Evolutionary conservation across 2,329 filamentous ascomycete species (phyloP), one percentile per base, ranked within the genome.

Genomic region (Colletotrichum sp.): DNA sequence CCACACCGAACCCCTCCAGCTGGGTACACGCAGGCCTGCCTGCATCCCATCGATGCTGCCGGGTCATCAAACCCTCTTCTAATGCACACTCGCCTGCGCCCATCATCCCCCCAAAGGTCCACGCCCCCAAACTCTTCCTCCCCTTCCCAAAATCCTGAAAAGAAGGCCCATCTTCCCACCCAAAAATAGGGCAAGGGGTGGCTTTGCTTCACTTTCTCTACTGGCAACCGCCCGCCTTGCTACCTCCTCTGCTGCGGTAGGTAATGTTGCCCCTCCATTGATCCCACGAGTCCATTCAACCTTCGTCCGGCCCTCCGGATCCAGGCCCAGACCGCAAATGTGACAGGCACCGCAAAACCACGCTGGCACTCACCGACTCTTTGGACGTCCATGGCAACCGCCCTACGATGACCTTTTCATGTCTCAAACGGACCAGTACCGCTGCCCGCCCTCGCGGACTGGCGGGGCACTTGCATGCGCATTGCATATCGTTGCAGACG

Each of bases 401-500:
- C 74, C 65, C 65, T 76, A 43, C 58, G 70, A 62, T 48, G 16
- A 25, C n/a, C 28, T 67, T 32, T 58, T 9, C 30, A 32, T 48
- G 43, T 52, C n/a, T 65, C 27, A 48, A 48, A 25, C 70, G 28
- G 18, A 22, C 60, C 67, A 48, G 52, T 48, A 52, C 43, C 43
- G 43, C 43, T 52, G 43, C 43, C 72, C 62, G 56, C 34, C 36
- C n/a, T 60, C 48, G 55, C 70, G 66, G 74, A 71, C 71, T 56
- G 71, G 74, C 71, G 70, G 74, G 74, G 74, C 66, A 74, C 60
- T 61, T 71, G 74, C 74, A 70, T 70, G 52, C 43, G 74, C 70
- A 61, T 67, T 76, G 74, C 74, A 76, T 76, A 48, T 76, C 28
- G 74, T 75, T 75, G 74, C 74, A 76, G 74, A 62, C 18, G 74